These are phyloP conservation scores for Fusarium sp. DNA, from an alignment of 2,329 filamentous ascomycete genomes.

Conservation along the genomic window DNA sequence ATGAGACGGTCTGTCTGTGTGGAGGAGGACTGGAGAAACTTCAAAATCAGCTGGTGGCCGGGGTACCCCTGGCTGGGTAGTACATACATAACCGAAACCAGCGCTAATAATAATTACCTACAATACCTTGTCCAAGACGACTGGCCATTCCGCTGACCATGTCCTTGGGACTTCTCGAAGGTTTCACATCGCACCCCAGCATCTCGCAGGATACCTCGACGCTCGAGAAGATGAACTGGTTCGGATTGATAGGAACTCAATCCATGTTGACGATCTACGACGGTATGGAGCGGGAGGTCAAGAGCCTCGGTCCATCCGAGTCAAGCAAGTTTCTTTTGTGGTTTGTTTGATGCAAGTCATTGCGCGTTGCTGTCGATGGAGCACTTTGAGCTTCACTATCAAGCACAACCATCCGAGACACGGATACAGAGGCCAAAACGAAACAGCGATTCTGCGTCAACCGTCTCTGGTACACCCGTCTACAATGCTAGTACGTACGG, in stretches of 20 bases:
- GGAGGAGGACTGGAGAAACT: slow-evolving; percentile 27
- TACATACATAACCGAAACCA: slow-evolving; percentile 22
- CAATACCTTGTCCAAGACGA: slow-evolving; percentile 34
- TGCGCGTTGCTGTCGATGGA: not conserved
- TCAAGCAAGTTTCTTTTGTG: slow-evolving; percentile 6
- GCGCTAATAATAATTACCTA: slow-evolving; percentile 31
- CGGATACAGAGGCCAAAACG: not conserved
- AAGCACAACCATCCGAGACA: not conserved
- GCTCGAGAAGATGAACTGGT: slow-evolving; percentile 38
- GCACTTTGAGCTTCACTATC: not conserved
- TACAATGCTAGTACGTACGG: not conserved
- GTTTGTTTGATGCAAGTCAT: not conserved
- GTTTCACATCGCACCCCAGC: slow-evolving; percentile 41
- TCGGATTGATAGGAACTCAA: slow-evolving; percentile 30
- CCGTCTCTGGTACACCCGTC: not conserved
- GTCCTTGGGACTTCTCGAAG: slow-evolving; percentile 46
- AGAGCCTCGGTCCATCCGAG: slow-evolving; percentile 24
- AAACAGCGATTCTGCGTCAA: not conserved
- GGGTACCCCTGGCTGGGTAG: slow-evolving; percentile 19
- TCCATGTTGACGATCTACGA: slow-evolving; percentile 41
- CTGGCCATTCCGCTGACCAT: slow-evolving; percentile 44
- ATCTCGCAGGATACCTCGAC: slow-evolving; percentile 42
- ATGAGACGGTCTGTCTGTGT: slow-evolving; percentile 30
- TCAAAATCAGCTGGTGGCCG: slow-evolving; percentile 40
- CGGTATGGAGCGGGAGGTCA: slow-evolving; percentile 17